phyloP scores from a whole-genome alignment of 2,329 filamentous ascomycete species.

The Apiospora rasikravindrae region DNA sequence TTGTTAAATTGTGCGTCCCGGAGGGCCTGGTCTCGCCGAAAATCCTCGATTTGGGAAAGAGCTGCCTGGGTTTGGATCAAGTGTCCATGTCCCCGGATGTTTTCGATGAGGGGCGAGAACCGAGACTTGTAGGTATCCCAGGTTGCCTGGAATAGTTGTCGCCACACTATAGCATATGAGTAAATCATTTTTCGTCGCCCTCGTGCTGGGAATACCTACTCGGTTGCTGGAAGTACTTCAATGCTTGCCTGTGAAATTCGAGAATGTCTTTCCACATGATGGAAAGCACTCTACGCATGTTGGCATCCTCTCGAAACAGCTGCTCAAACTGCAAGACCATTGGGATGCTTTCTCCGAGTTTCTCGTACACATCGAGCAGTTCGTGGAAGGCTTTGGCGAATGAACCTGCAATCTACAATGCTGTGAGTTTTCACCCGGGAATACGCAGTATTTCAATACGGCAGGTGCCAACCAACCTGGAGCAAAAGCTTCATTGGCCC shows the following conservation, averaged over 20 bases:
- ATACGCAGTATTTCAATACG: background rate
- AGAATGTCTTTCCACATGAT: conserved; percentile 16
- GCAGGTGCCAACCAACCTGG: background rate
- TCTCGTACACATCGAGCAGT: conserved; percentile 16
- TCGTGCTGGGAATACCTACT: background rate
- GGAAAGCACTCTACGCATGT: background rate
- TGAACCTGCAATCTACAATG: background rate
- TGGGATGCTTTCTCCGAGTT: conserved; percentile 15
- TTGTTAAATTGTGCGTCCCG: background rate
- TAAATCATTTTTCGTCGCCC: background rate
- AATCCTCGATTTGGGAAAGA: background rate
- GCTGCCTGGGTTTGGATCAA: background rate
- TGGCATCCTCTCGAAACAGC: background rate
- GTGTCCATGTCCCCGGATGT: background rate
- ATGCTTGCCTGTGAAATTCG: conserved; percentile 18
- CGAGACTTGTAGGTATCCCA: background rate
- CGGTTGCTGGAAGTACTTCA: conserved; percentile 16
- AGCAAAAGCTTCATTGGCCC: conserved; percentile 19
- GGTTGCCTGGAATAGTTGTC: background rate
- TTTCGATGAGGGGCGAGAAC: background rate
- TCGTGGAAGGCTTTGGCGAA: conserved; percentile 11
- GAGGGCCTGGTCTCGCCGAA: background rate
- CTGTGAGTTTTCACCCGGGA: background rate
- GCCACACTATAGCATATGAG: background rate
- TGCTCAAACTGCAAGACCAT: background rate